phyloP scores from a whole-genome alignment of 1,284 basidiomycete species.

The Chalciporus sp. region DNA sequence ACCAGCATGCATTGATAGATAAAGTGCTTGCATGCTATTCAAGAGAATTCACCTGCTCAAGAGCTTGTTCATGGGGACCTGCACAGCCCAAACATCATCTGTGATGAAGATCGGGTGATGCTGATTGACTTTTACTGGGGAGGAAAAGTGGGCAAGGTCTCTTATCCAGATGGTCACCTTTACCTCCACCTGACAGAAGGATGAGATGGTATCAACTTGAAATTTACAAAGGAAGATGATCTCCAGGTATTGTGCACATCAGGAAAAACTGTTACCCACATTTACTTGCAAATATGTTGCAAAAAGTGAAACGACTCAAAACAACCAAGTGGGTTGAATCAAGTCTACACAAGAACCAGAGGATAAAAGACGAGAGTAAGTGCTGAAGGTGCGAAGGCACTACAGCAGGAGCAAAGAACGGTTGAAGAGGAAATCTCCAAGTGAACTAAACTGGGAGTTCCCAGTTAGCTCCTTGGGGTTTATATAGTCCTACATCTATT shows the following conservation, averaged over 20 bases:
- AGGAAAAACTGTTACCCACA: too few species aligned
- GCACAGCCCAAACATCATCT: background rate
- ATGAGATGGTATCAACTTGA: background rate
- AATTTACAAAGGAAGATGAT: background rate
- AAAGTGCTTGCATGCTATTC: conserved; percentile 17
- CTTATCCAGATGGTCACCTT: background rate
- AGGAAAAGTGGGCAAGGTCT: background rate
- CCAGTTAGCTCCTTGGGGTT: too few species aligned
- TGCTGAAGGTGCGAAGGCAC: too few species aligned
- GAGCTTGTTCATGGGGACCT: background rate
- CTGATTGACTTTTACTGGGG: background rate
- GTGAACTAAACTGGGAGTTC: too few species aligned
- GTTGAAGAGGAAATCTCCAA: too few species aligned
- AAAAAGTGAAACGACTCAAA: too few species aligned
- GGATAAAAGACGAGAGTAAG: too few species aligned
- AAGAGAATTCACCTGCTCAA: conserved; percentile 9
- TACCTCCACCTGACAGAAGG: background rate
- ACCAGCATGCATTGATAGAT: conserved; percentile 18
- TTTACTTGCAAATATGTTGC: too few species aligned
- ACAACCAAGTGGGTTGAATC: too few species aligned
- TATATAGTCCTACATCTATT: too few species aligned
- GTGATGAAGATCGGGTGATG: background rate
- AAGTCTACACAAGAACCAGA: too few species aligned
- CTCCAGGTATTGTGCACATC: background rate
- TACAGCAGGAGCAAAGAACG: too few species aligned